phyloP scores from a whole-genome alignment of 768 basidiomycete species.

The Boletus vinaceobasis region DNA sequence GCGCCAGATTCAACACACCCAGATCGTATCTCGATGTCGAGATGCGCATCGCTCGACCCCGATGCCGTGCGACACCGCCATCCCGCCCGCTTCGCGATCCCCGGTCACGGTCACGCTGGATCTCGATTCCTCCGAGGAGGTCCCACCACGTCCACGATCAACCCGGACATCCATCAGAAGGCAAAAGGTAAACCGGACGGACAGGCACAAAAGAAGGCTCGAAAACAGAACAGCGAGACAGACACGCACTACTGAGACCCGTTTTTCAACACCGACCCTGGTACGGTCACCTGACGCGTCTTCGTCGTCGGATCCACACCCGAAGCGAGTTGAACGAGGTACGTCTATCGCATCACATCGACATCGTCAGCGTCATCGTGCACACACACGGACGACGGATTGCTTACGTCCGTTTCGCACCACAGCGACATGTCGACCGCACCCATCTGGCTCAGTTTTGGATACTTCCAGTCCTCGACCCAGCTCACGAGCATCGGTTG shows the following conservation, averaged over 20 bases:
- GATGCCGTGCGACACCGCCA: conserved; percentile 8
- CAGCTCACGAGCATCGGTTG: conserved; percentile 43
- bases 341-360: conserved; percentile 26
- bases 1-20: not conserved
- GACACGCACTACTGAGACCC: conserved; percentile 33
- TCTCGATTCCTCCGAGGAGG: conserved; percentile 21
- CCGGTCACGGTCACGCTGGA: conserved; percentile 8
- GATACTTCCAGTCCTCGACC: conserved; percentile 45
- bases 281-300: conserved; percentile 27
- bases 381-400: not conserved
- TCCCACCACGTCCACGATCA: conserved; percentile 6
- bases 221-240: not conserved
- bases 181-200: not conserved
- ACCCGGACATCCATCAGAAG: conserved; percentile 4
- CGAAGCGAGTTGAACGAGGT: conserved; percentile 42
- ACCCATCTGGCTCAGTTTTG: conserved; percentile 42
- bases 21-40: conserved; percentile 3
- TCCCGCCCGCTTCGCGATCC: conserved; percentile 6
- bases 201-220: not conserved
- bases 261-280: conserved; percentile 22
- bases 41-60: not conserved
- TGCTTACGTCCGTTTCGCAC: conserved; percentile 38
- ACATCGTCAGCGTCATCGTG: not conserved
- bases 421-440: conserved; percentile 46
- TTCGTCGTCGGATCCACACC: conserved; percentile 36